phyloP scores from a whole-genome alignment of 495 filamentous ascomycete genomes.

The Melanomma pulvis-pyrius region DNA sequence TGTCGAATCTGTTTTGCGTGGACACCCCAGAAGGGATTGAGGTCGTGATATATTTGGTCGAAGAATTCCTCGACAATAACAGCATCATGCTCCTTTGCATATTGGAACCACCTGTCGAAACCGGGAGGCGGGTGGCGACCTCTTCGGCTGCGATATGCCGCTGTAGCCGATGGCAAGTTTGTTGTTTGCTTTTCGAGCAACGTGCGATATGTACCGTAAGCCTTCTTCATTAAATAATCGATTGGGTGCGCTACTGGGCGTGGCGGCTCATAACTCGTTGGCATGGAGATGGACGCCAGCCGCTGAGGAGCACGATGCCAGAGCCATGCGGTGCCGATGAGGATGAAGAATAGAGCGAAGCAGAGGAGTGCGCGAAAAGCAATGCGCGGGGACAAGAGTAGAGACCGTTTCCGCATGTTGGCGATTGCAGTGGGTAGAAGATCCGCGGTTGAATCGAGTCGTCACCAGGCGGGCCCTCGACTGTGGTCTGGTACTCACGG shows the following conservation, averaged over 20 bases:
- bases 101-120: slow-evolving; percentile 45
- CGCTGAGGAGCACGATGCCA: slow-evolving; percentile 2
- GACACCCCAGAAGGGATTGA: slow-evolving; percentile 46
- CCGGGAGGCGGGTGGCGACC: slow-evolving; percentile 47
- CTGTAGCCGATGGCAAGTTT: slow-evolving; percentile 36
- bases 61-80: slow-evolving; percentile 47
- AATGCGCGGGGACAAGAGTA: background rate
- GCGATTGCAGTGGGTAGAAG: background rate
- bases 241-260: slow-evolving; percentile 39
- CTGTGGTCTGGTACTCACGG: no score
- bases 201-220: slow-evolving; percentile 22
- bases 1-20: slow-evolving; percentile 40
- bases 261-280: slow-evolving; percentile 8
- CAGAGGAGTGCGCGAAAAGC: background rate
- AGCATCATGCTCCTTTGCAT: slow-evolving; percentile 41
- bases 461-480: background rate
- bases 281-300: background rate
- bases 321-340: slow-evolving; percentile 22
- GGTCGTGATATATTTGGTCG: slow-evolving; percentile 48
- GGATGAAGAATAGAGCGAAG: background rate
- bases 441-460: background rate
- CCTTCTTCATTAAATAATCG: slow-evolving; percentile 41
- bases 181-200: slow-evolving; percentile 41
- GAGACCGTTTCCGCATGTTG: background rate
- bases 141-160: slow-evolving; percentile 41